A percentile compares a stretch with the other conserved stretches of the same genome.
Conservation (phyloP, 2,329 filamentous ascomycete species). For the Talaromyces sp. region DNA sequence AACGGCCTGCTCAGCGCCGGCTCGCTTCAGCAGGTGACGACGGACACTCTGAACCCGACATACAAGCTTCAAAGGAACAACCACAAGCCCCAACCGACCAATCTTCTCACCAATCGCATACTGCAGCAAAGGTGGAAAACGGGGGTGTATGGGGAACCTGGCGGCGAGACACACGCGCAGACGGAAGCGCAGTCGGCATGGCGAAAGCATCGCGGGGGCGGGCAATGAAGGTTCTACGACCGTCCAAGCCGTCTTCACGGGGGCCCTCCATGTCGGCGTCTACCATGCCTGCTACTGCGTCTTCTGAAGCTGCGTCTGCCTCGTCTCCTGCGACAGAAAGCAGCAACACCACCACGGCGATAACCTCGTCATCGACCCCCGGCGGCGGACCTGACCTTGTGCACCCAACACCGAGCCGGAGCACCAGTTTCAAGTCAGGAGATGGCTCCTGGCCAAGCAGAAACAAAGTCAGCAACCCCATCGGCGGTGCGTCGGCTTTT, state of each 20-base stretch:
- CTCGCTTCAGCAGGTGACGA: constrained; percentile 7
- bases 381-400: constrained; percentile 10
- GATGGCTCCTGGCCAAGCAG: constrained; percentile 32
- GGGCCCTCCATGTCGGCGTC: constrained; percentile 3
- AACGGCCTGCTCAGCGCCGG: constrained; percentile 15
- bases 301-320: constrained; percentile 8
- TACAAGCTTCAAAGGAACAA: constrained; percentile 11
- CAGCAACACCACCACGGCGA: constrained; percentile 3
- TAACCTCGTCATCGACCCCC: constrained; percentile 9
- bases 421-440: constrained; percentile 16
- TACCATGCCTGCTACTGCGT: constrained; percentile 1
- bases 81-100: constrained; percentile 14
- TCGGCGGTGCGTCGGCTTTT: constrained; percentile 90
- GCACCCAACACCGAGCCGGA: constrained; percentile 13
- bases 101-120: constrained; percentile 1
- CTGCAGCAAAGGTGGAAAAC: constrained; percentile 28
- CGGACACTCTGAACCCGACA: constrained; percentile 11
- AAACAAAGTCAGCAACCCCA: constrained; percentile 66
- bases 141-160: constrained; percentile 65
- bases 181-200: constrained; percentile 37
- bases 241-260: constrained; percentile 46
- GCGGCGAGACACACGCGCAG: constrained; percentile 46
- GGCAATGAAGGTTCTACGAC: constrained; percentile 86
- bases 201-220: constrained; percentile 57
- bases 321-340: constrained; percentile 4